Evolutionary conservation across 768 basidiomycete genomes (phyloP).

Genomic region (Mrakia blollopis): DNA sequence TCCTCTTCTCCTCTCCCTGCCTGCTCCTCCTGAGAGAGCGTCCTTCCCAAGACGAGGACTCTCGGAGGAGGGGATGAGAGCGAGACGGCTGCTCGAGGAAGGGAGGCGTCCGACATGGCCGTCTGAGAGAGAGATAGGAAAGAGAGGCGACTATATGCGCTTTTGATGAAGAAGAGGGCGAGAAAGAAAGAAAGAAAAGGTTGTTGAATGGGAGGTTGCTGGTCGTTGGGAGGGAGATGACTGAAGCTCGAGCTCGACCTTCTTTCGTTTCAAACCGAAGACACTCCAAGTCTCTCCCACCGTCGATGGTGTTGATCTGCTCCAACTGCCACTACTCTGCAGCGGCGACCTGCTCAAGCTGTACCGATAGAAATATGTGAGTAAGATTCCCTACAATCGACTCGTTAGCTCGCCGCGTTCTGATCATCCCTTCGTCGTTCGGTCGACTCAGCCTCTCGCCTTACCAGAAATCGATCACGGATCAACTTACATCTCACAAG

Average conservation of each 20-base stretch:
- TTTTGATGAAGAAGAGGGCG: neutral
- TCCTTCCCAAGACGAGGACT: constrained; percentile 13
- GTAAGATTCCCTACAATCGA: neutral
- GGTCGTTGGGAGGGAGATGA: neutral
- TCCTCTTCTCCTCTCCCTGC: neutral
- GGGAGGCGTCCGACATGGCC: neutral
- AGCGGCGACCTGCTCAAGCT: neutral
- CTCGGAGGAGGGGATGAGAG: neutral
- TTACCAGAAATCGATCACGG: neutral
- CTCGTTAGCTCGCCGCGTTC: neutral
- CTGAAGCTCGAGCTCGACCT: neutral
- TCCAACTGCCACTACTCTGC: neutral
- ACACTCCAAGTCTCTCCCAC: neutral
- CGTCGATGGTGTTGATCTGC: neutral
- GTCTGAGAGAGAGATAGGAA: neutral
- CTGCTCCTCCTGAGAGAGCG: neutral
- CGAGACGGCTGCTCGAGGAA: neutral
- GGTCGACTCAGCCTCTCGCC: neutral
- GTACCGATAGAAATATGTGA: neutral
- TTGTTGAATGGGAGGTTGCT: neutral
- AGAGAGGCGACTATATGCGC: neutral
- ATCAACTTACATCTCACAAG: neutral
- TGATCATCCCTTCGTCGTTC: neutral
- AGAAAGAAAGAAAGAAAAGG: neutral
- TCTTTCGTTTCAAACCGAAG: neutral